A percentile compares a stretch with the other conserved stretches of the same genome.
Evolutionary conservation across 2,329 filamentous ascomycete genomes (phyloP).

Genomic region (Davidsoniella neocaledoniae): DNA sequence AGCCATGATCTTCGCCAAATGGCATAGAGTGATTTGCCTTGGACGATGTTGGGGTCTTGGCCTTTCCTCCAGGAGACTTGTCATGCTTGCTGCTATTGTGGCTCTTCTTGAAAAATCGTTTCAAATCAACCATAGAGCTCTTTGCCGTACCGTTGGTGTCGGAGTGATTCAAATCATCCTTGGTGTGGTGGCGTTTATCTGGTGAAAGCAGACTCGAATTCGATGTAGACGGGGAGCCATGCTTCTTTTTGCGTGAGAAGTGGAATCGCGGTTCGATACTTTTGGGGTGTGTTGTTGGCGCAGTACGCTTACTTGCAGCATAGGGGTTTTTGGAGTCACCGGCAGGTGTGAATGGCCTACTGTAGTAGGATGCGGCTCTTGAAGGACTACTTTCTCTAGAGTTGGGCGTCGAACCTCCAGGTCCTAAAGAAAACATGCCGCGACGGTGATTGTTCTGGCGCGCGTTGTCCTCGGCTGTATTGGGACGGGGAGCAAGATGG

Average conservation of each 20-base stretch:
- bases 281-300: constrained; percentile 35
- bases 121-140: constrained; percentile 84
- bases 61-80: constrained; percentile 41
- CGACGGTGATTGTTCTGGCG: constrained; percentile 27
- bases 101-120: constrained; percentile 78
- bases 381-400: constrained; percentile 50
- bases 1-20: constrained; percentile 84
- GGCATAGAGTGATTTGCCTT: constrained; percentile 40
- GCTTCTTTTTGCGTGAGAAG: constrained; percentile 60
- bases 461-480: constrained; percentile 4
- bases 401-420: constrained; percentile 34
- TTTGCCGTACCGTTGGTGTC: constrained; percentile 25
- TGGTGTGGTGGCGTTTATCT: constrained; percentile 27
- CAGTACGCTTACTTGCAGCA: constrained; percentile 59
- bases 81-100: constrained; percentile 52
- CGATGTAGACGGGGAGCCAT: constrained; percentile 37
- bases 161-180: constrained; percentile 8
- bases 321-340: constrained; percentile 77
- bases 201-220: constrained; percentile 30
- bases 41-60: constrained; percentile 42
- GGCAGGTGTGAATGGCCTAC: constrained; percentile 60
- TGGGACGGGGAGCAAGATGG: constrained; percentile 14
- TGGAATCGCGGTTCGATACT: constrained; percentile 65
- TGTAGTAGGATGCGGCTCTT: constrained; percentile 45
- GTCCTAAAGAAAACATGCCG: constrained; percentile 35